Percentiles rank a stretch among this genome's conserved stretches.
phyloP scores from a whole-genome alignment of 768 basidiomycete species.

The Naematelia aurantialba region DNA sequence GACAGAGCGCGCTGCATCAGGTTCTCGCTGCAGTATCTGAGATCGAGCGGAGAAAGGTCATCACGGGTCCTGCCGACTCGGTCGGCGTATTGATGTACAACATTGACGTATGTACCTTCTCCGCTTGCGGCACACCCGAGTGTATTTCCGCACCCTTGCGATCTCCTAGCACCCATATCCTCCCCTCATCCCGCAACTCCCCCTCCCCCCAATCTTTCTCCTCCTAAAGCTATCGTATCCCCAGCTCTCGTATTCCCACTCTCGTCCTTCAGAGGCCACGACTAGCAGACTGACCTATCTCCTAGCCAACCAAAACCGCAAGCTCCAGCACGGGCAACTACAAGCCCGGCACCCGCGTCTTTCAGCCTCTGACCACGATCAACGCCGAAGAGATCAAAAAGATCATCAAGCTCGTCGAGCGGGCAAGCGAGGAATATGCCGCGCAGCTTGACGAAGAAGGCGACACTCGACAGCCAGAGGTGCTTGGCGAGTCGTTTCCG shows the following conservation, averaged over 20 bases:
- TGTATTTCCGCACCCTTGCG: too few species aligned
- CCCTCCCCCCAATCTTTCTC: too few species aligned
- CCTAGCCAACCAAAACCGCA: conserved; percentile 1
- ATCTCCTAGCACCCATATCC: too few species aligned
- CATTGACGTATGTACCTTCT: conserved; percentile 53
- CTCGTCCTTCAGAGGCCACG: too few species aligned
- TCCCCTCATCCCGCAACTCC: too few species aligned
- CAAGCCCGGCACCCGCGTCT: conserved; percentile 56
- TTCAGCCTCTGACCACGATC: conserved; percentile 71
- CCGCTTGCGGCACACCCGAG: background rate
- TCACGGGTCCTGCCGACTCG: conserved; percentile 80
- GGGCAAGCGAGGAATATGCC: conserved; percentile 55
- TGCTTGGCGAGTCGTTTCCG: conserved; percentile 63
- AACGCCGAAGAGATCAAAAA: conserved; percentile 77
- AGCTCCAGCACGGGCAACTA: conserved; percentile 30
- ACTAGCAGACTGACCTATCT: too few species aligned
- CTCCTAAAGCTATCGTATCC: too few species aligned
- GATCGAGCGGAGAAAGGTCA: conserved; percentile 83
- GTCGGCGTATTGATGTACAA: conserved; percentile 91
- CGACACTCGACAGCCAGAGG: conserved; percentile 50
- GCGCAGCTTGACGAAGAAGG: conserved; percentile 53
- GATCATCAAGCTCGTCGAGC: conserved; percentile 70
- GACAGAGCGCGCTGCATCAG: conserved; percentile 68
- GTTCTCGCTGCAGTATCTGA: conserved; percentile 80
- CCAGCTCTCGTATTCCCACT: too few species aligned